Conservation (phyloP, 169 alveolate species). For the Eimeria tenella region DNA sequence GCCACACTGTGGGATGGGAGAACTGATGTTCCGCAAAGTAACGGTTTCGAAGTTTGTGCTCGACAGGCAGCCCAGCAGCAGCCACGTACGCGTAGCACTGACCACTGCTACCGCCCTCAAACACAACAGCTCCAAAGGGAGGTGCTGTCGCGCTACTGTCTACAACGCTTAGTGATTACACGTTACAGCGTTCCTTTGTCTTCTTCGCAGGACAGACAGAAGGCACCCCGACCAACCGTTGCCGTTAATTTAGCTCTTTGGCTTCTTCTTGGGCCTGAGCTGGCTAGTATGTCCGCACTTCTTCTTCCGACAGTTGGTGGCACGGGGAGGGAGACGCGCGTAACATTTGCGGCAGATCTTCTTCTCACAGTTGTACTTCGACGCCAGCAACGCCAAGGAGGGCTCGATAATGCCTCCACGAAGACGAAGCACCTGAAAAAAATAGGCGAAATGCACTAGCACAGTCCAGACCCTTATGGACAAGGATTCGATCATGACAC, state of each 20-base stretch:
- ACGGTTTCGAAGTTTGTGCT: neutral
- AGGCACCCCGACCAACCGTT: neutral
- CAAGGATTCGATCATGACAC: no score
- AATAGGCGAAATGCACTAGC: neutral
- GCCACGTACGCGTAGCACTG: neutral
- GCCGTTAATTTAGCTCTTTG: constrained; percentile 82
- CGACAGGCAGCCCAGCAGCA: neutral
- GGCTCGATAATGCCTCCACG: constrained; percentile 99
- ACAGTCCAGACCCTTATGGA: no score
- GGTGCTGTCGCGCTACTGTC: no score
- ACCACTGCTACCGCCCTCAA: neutral
- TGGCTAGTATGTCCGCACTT: constrained; percentile 99
- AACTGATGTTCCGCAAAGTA: neutral
- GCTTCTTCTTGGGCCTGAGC: constrained; percentile 99
- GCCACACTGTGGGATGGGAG: neutral
- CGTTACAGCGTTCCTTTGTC: neutral
- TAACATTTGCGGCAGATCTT: constrained; percentile 97
- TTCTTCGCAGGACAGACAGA: neutral
- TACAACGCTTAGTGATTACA: neutral
- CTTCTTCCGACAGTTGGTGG: constrained; percentile 99
- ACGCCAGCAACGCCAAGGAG: constrained; percentile 98
- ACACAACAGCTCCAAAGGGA: no score
- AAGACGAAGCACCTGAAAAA: constrained; percentile 95
- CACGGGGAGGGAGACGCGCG: constrained; percentile 99
- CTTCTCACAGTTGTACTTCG: constrained; percentile 99